Evolutionary conservation across 768 basidiomycete genomes (phyloP).

Genomic region (Guyanaporus albipodus): DNA sequence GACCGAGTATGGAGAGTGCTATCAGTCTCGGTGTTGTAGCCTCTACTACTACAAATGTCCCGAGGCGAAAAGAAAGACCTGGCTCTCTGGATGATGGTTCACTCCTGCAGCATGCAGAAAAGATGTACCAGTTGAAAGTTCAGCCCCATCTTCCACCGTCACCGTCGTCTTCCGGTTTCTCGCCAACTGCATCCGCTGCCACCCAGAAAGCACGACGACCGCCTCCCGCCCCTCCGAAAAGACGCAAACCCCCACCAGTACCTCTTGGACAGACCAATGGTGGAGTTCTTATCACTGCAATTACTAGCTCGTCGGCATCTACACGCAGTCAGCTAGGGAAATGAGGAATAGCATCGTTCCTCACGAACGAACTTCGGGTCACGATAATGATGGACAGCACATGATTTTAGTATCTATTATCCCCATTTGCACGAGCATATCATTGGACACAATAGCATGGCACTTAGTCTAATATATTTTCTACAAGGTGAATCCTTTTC

Average conservation of each 20-base stretch:
- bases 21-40: constrained; percentile 29
- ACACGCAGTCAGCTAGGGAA: constrained; percentile 16
- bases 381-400: constrained; percentile 4
- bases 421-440: constrained; percentile 16
- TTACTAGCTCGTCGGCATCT: constrained; percentile 39
- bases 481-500: constrained; percentile 10
- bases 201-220: constrained; percentile 41
- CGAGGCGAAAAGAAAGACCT: constrained; percentile 24
- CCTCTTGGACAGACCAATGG: constrained; percentile 48
- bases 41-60: constrained; percentile 15
- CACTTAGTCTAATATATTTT: constrained; percentile 14
- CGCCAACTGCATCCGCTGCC: constrained; percentile 13
- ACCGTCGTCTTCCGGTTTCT: constrained; percentile 15
- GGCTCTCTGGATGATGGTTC: constrained; percentile 27
- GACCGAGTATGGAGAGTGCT: constrained; percentile 39
- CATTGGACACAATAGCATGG: constrained; percentile 23
- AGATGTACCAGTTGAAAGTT: constrained; percentile 14
- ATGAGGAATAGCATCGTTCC: constrained; percentile 3
- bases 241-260: constrained; percentile 69
- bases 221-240: constrained; percentile 64
- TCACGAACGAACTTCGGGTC: constrained; percentile 1
- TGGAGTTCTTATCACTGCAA: constrained; percentile 58
- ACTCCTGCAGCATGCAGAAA: constrained; percentile 18
- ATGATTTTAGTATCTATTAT: constrained; percentile 8
- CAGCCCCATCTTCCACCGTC: constrained; percentile 17